Base-by-base conservation (phyloP, 306 rosid species). In the Quercus rubra region DNA sequence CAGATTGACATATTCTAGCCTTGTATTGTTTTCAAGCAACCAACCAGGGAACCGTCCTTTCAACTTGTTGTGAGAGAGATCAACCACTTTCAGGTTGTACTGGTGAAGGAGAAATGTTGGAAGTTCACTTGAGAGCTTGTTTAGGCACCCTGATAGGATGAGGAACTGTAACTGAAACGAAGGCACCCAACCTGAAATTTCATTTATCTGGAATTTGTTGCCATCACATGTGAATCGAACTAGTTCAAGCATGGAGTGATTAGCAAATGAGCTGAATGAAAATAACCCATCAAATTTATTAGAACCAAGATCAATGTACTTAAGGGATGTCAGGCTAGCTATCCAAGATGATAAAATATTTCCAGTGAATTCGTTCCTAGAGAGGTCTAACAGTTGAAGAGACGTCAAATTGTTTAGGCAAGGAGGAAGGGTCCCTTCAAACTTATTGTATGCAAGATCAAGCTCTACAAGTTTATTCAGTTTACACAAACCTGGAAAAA, bases 221-320 rank as follows among this genome's bases (percentile, higher is more conserved):
- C 57, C 41, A 18, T 30, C 46, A 59, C 51, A 35, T n/a, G 71
- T 14, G 19, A 77, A 80, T 12, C 56, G 7, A 12, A 82, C 63
- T 19, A 41, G 30, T 59, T 56, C 13, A 46, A 77, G 75, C 43
- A 54, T 66, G n/a, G 85, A 55, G 35, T 52, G 81, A 33, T 77
- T 71, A 18, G 75, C 61, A 8, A 82, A 62, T 55, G 77, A 54
- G 70, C 78, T 76, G 33, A 82, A 33, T 19, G 4, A 18, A 74
- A 77, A 77, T n/a, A 38, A 5, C 1, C 78, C 81, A 19, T 69
- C 78, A 63, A 82, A 82, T 18, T 62, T 5, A 70, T 82, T 82
- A 2, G 35, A 51, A 38, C 67, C 14, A 6, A 82, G 43, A 5
- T 73, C 66, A 14, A 82, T 70, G 61, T 59, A 71, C 62, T 46